Evolutionary conservation across 116 monocot genomes (phyloP), one percentile per base, ranked within the genome.

Genomic region (Dioscorea cayenensis): DNA sequence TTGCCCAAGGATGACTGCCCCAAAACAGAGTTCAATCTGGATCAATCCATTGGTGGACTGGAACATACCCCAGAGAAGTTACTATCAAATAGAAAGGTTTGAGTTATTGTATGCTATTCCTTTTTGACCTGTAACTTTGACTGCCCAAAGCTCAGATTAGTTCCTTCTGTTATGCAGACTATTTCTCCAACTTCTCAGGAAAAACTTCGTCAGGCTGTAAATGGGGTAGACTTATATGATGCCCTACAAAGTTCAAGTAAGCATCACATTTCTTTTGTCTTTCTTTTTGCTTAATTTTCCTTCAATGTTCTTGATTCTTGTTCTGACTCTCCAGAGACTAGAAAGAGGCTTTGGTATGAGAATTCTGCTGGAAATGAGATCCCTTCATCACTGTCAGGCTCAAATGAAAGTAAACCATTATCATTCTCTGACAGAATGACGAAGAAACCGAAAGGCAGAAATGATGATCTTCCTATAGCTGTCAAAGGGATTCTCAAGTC

Each of bases 121-220:
- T 14, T 63, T 66, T 69, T 20, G 16, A 14, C 17, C 65, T 32
- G 14, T 72, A 51, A 69, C 29, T 63, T 5, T 66, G 22, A 17
- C 0, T 10, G 22, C 20, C 49, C n/a, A 6, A 23, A 13, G 25
- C 43, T 51, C 25, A 62, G 23, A 62, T 20, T 27, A 49, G 20
- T 51, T 69, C 35, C n/a, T 70, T 59, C 4, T 70, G 21, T 14
- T 14, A 75, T 75, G 51, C 79, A 87, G 90, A 77, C 63, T n/a
- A 82, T 87, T 48, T 90, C 90, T 63, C 87, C 87, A 64, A 80
- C 77, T 37, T 87, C 82, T 66, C 85, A 84, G 62, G 87, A 87
- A 76, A 90, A 82, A 51, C 84, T 87, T 28, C 84, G 78, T 58
- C 52, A 55, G 32, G 76, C 75, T 49, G n/a, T 86, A 23, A 70